Base-by-base conservation (phyloP, 1,139 yeast genomes). In the Blastobotrys petasosporus region DNA sequence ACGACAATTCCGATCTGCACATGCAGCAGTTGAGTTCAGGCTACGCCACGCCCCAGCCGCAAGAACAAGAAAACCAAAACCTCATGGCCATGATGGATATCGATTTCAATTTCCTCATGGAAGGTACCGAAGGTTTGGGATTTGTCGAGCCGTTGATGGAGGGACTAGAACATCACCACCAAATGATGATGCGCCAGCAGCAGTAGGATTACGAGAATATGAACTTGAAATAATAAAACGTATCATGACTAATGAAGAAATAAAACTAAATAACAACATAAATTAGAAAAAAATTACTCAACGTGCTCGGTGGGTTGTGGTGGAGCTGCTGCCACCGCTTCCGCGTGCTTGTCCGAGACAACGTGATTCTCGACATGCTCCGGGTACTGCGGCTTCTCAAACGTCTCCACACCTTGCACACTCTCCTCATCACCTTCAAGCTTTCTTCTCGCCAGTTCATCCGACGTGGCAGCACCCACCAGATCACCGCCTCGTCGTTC, bases 81-180 rank as follows among this genome's bases (percentile, higher is more conserved):
- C 46, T 53, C 34, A 38, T 51, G 39, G 50, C 55, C n/a, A 49
- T 58, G 50, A 46, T 59, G 45, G 62, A 59, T 28, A 53, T 61
- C 51, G 61, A 59, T 32, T 60, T 62, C 46, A 66, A 63, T 45
- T 85, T 85, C 58, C 70, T 80, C 46, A 79, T 76, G 56, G 80
- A 82, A 55, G 75, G 73, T 42, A 70, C 76, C 33, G 80, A 85
- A 33, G 95, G 95, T 15, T 70, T 86, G 46, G 94, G 85, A 50
- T 86, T 86, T 56, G 95, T 85, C 32, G 95, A 85, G 37, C 94
- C 94, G 2, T 82, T 94, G 80, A 84, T 94, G 7, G 90, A 84
- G 60, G 82, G 84, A 75, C 77, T 86, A 44, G 95, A 85, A 60
- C 62, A 58, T 28, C 59, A 58, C 36, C 52, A 48, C 49, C 50